Evolutionary conservation across 768 basidiomycete species (phyloP), one percentile per base, ranked within the genome.

Genomic region (Pholiota conissans): DNA sequence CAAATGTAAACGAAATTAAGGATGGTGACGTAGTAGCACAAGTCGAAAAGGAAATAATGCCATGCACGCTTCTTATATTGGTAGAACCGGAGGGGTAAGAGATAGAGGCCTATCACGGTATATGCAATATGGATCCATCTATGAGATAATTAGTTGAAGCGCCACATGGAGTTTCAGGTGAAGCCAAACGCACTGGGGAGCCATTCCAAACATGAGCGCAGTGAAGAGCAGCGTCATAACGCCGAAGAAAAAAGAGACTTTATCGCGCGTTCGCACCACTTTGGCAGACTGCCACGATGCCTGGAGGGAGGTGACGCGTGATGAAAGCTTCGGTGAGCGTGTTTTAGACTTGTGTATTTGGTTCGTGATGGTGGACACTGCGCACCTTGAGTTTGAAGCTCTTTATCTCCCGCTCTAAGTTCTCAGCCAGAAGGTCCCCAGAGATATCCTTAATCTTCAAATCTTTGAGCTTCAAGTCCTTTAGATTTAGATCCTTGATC

Each of bases 31-130:
- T 90, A 96, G 75, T 98, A 97, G 73, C 95, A 98, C 24, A 95
- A 76, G 72, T 92, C 91, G 71, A 93, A 93, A 39, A 94, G 81
- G 77, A 95, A 96, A 73, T 96, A 97, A 71, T 97, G 95, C 87
- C 91, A 98, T 5, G 84, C 81, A 55, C 93, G 90, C 69, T 90
- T 86, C 82, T 97, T 97, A 82, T 98, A 98, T 22, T 73, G 82
- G 73, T 90, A 97, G 5, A 79, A 81, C 35, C 96, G 90, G 35
- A 89, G 74, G 0, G 95, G 94, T 5, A 97, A 82, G 50, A 96
- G 87, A 68, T 87, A 89, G 32, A 85, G 71, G 22, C 83, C 82
- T 68, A 90, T 91, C 0, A 86, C 66, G 0, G 94, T 93, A 71
- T 98, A 98, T 5, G 87, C 82, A 13, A 95, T 79, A 56, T 96